phyloP scores from a whole-genome alignment of 208 protist species.

The Leishmania braziliensis region DNA sequence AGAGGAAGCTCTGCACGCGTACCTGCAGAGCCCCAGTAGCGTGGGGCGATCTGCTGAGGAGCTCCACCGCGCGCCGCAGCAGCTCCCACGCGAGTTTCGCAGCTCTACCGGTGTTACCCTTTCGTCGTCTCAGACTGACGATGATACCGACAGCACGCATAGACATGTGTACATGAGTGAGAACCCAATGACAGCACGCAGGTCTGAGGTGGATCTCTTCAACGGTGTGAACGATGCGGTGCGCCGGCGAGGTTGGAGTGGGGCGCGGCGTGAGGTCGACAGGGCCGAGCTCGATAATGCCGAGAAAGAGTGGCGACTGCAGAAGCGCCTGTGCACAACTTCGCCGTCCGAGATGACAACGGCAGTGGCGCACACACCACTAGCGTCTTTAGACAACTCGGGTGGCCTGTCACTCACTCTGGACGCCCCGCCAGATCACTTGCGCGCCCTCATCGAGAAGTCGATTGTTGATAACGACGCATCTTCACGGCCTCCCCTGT shows the following conservation, averaged over 20 bases:
- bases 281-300: background rate
- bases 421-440: constrained; percentile 29
- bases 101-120: background rate
- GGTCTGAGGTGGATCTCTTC: background rate
- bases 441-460: constrained; percentile 27
- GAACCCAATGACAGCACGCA: constrained; percentile 1
- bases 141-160: background rate
- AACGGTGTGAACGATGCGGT: constrained; percentile 12
- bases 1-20: constrained; percentile 9
- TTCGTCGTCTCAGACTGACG: background rate
- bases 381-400: background rate
- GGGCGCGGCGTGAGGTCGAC: background rate
- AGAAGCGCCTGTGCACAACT: no score
- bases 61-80: background rate
- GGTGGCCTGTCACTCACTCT: constrained; percentile 6
- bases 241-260: constrained; percentile 4
- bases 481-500: background rate
- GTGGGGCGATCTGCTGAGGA: constrained; percentile 22
- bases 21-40: constrained; percentile 10
- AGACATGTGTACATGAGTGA: constrained; percentile 18
- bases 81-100: background rate
- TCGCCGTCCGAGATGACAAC: background rate
- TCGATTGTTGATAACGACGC: constrained; percentile 9
- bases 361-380: background rate
- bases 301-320: constrained; percentile 2